Conservation (phyloP, 306 rosid genomes). For the Cucumis cinereus region DNA sequence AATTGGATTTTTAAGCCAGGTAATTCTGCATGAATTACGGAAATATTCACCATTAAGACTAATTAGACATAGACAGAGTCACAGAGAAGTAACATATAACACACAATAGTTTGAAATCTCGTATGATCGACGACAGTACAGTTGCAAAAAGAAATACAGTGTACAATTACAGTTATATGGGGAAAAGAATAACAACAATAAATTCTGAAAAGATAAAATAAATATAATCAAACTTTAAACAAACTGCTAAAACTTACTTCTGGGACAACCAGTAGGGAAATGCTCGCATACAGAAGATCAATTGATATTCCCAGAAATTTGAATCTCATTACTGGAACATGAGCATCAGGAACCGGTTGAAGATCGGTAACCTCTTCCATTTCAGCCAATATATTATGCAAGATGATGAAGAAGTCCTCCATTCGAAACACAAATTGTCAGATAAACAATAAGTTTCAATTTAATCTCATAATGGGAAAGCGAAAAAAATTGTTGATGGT, state of each 20-base stretch:
- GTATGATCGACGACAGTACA: background rate
- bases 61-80: background rate
- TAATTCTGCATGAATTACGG: background rate
- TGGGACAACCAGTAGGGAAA: conserved; percentile 82
- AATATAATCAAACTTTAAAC: background rate
- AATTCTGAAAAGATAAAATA: background rate
- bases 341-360: conserved; percentile 88
- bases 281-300: conserved; percentile 87
- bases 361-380: conserved; percentile 89
- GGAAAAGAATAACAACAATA: background rate
- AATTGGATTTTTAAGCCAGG: background rate
- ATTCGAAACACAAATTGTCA: conserved; percentile 1
- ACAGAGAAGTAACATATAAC: background rate
- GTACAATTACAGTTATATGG: background rate
- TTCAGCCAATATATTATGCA: conserved; percentile 67
- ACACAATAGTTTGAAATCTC: background rate
- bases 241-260: conserved; percentile 42
- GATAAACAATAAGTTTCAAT: conserved; percentile 7
- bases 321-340: conserved; percentile 96
- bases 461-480: background rate
- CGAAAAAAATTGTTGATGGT: background rate
- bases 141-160: background rate
- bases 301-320: conserved; percentile 82
- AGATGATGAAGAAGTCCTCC: conserved; percentile 57
- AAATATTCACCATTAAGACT: background rate